Evolutionary conservation across 805 yeast genomes (phyloP), one percentile per base, ranked within the genome.

Genomic region (Pichia phayaonensis): DNA sequence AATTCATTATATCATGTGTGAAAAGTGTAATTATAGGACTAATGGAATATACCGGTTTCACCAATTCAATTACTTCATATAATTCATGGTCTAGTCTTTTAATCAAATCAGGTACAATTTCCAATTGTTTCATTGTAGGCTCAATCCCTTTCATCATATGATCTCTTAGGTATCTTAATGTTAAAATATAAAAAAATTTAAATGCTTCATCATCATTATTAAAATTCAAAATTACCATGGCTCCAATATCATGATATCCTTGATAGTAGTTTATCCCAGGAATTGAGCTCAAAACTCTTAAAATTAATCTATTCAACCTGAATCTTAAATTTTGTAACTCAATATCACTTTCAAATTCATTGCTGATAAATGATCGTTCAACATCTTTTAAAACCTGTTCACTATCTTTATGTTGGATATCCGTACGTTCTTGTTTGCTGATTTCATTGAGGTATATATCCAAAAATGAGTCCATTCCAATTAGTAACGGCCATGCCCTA

Each of bases 241-340:
- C 74, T 1, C 88, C 90, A 21, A 94, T 72, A 59, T 94, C 98
- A 65, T 92, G 98, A 64, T 77, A 88, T 0, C 99, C 99, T 67
- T 92, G 99, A 64, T 90, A 92, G 65, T 92, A 92, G 52, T 79
- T 72, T 41, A 90, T 69, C 4, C 65, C 59, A 0, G 90, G 90
- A 56, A 83, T 70, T 16, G 72, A 73, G 40, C 88, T 67, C 15
- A 94, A 70, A 2, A 89, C 71, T 20, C 71, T 69, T 15, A 76
- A 65, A 4, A 88, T 75, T 15, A 83, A 54, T 6, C 63, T 63
- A 23, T 60, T 62, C 46, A 83, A 67, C 44, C 73, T 61, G 24
- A 61, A 61, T 52, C 76, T 72, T 45, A 81, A 65, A n/a, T 51
- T 45, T 47, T 44, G 59, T 16, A 64, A 45, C 4, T 29, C 31